Percentiles rank a stretch among this genome's conserved stretches.
Conservation (phyloP, 2,329 filamentous ascomycete genomes). For the Hypoxylon sp. region DNA sequence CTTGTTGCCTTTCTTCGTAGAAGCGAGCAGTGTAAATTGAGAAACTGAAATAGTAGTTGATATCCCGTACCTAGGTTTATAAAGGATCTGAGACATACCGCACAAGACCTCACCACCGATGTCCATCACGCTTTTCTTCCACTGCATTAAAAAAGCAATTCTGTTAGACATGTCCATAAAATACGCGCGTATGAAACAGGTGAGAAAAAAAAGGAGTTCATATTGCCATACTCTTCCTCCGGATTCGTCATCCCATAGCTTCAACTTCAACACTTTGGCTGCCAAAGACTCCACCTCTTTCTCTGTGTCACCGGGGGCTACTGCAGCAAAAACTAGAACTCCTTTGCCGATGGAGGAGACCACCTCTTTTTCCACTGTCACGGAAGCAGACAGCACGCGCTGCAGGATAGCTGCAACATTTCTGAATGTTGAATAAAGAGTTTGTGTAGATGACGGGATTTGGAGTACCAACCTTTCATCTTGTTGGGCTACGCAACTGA, state of each 20-base stretch:
- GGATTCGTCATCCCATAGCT: conserved; percentile 85
- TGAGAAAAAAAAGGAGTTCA: conserved; percentile 13
- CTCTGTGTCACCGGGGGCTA: conserved; percentile 87
- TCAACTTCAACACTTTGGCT: conserved; percentile 86
- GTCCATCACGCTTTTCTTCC: conserved; percentile 90
- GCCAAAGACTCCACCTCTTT: conserved; percentile 88
- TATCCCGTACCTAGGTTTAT: neutral
- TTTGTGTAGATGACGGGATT: neutral
- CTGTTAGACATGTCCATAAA: conserved; percentile 32
- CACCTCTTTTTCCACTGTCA: conserved; percentile 89
- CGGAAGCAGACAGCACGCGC: conserved; percentile 92
- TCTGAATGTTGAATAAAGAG: conserved; percentile 21
- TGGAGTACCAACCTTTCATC: conserved; percentile 50
- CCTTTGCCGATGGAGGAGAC: conserved; percentile 92
- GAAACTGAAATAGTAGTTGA: conserved; percentile 70
- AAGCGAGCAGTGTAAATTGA: conserved; percentile 93
- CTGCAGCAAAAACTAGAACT: conserved; percentile 87
- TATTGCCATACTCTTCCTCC: conserved; percentile 66
- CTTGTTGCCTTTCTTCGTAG: conserved; percentile 94
- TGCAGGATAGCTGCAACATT: conserved; percentile 81
- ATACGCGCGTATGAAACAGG: conserved; percentile 19
- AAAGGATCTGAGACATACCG: conserved; percentile 62
- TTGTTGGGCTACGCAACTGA: too few relatives aligned
- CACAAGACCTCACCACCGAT: conserved; percentile 94
- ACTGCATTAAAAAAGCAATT: conserved; percentile 63